Evolutionary conservation across 2,329 filamentous ascomycete genomes (phyloP).

Genomic region (Thelonectria blattea): DNA sequence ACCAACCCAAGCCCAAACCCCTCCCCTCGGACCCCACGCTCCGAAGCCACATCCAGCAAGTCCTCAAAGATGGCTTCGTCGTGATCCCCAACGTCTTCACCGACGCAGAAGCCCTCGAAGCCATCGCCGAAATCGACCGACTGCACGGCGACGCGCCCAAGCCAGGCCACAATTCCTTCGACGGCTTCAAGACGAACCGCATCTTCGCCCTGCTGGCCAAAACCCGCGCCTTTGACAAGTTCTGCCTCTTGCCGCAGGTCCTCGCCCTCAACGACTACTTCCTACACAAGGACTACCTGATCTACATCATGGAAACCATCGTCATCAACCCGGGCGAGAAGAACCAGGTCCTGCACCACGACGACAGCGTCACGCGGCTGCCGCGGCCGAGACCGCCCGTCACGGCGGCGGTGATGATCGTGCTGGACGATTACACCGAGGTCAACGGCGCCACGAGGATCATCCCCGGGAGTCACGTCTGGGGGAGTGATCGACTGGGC

Average conservation of each 20-base stretch:
- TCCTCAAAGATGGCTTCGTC: constrained; percentile 10
- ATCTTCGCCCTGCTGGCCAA: constrained; percentile 11
- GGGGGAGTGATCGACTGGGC: constrained; percentile 9
- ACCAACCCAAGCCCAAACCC: constrained; percentile 3
- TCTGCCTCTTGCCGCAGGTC: constrained; percentile 10
- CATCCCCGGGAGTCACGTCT: constrained; percentile 14
- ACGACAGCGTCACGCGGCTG: constrained; percentile 9
- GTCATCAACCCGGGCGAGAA: constrained; percentile 18
- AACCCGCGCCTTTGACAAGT: constrained; percentile 17
- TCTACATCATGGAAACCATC: constrained; percentile 19
- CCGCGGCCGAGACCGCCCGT: constrained; percentile 10
- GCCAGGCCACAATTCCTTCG: constrained; percentile 4
- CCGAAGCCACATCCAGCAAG: constrained; percentile 6
- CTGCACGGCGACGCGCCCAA: constrained; percentile 14
- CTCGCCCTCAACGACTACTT: constrained; percentile 17
- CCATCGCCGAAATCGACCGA: constrained; percentile 15
- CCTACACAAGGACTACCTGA: constrained; percentile 11
- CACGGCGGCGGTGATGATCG: constrained; percentile 13
- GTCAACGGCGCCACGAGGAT: constrained; percentile 13
- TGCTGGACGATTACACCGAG: constrained; percentile 18
- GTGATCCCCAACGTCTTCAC: constrained; percentile 16
- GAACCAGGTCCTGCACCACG: constrained; percentile 17
- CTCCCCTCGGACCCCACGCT: constrained; percentile 4
- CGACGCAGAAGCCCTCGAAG: constrained; percentile 4
- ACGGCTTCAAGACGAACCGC: constrained; percentile 14